A percentile compares a stretch with the other conserved stretches of the same genome.
Conservation (phyloP, 2,329 filamentous ascomycete species). For the Exophiala calicioides region DNA sequence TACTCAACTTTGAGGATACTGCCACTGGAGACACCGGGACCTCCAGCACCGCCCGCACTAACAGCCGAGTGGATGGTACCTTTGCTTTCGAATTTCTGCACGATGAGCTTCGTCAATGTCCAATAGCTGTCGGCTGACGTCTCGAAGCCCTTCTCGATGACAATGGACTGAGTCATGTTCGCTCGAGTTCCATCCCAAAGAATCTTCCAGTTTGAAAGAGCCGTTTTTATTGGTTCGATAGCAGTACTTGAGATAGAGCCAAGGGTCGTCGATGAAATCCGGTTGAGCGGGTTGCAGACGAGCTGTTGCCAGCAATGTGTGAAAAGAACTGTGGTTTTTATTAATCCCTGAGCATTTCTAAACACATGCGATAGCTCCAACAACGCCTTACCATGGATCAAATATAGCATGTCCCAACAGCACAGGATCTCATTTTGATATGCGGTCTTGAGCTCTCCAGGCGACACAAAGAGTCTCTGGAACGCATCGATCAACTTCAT, state of each 20-base stretch:
- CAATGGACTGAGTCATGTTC: slow-evolving; percentile 34
- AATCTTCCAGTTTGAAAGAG: slow-evolving; percentile 42
- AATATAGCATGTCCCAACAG: slow-evolving; percentile 44
- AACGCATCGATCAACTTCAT: slow-evolving; percentile 44
- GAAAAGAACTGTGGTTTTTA: slow-evolving; percentile 38
- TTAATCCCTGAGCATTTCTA: too few species aligned
- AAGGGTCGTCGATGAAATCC: slow-evolving; percentile 19
- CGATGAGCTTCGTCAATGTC: slow-evolving; percentile 24
- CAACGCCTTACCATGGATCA: slow-evolving; percentile 47
- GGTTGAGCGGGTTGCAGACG: slow-evolving; percentile 36
- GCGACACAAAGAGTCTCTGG: slow-evolving; percentile 38
- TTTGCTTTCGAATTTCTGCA: slow-evolving; percentile 21
- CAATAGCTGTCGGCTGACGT: slow-evolving; percentile 28
- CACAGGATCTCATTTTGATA: slow-evolving; percentile 32
- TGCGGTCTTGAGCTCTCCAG: slow-evolving; percentile 12
- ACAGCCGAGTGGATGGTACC: neutral
- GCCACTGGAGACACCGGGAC: slow-evolving; percentile 7
- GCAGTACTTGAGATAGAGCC: slow-evolving; percentile 7
- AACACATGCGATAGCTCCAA: too few species aligned
- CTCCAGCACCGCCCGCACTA: neutral
- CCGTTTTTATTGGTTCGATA: slow-evolving; percentile 37
- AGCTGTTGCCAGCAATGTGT: slow-evolving; percentile 46
- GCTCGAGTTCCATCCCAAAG: slow-evolving; percentile 40
- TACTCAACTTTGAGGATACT: neutral
- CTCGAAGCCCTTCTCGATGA: slow-evolving; percentile 44